Conservation (phyloP, 1,139 yeast species). For the Pichia sp. region DNA sequence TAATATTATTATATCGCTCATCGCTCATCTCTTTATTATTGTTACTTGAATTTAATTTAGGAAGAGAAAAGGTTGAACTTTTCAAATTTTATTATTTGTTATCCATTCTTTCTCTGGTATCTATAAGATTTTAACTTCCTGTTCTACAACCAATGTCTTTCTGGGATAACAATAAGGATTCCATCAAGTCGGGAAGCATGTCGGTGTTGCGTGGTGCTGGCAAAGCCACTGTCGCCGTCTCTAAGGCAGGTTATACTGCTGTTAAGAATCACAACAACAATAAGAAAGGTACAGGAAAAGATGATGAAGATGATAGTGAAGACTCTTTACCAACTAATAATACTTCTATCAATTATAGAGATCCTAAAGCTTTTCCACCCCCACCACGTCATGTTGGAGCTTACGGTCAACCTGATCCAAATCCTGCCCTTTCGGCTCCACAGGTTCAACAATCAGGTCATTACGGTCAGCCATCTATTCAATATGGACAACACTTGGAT, state of each 20-base stretch:
- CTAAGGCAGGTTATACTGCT: slow-evolving; percentile 42
- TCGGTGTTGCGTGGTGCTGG: slow-evolving; percentile 47
- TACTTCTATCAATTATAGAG: slow-evolving; percentile 15
- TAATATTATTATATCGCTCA: too few relatives aligned
- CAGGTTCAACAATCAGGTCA: slow-evolving; percentile 9
- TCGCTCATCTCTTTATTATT: too few relatives aligned
- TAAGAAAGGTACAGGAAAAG: slow-evolving; percentile 11
- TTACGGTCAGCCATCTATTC: slow-evolving; percentile 8
- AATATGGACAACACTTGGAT: slow-evolving; percentile 4
- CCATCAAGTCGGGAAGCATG: slow-evolving; percentile 42
- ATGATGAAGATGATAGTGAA: slow-evolving; percentile 22
- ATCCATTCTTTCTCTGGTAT: too few relatives aligned
- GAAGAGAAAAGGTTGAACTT: too few relatives aligned
- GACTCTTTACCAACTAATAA: slow-evolving; percentile 15
- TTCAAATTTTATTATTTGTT: too few relatives aligned
- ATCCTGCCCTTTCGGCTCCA: slow-evolving; percentile 1
- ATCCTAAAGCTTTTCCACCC: slow-evolving; percentile 33
- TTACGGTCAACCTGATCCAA: slow-evolving; percentile 5
- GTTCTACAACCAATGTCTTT: slow-evolving; percentile 31
- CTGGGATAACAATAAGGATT: slow-evolving; percentile 50
- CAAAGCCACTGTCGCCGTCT: slow-evolving; percentile 39
- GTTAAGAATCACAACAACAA: slow-evolving; percentile 37
- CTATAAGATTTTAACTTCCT: not conserved
- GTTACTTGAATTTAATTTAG: too few relatives aligned
- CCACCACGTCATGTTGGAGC: slow-evolving; percentile 35